Percentiles rank a stretch among this genome's conserved stretches.
These are phyloP conservation scores for Wickerhamiella azyma DNA, from an alignment of 805 yeast species.

Conservation along the genomic window DNA sequence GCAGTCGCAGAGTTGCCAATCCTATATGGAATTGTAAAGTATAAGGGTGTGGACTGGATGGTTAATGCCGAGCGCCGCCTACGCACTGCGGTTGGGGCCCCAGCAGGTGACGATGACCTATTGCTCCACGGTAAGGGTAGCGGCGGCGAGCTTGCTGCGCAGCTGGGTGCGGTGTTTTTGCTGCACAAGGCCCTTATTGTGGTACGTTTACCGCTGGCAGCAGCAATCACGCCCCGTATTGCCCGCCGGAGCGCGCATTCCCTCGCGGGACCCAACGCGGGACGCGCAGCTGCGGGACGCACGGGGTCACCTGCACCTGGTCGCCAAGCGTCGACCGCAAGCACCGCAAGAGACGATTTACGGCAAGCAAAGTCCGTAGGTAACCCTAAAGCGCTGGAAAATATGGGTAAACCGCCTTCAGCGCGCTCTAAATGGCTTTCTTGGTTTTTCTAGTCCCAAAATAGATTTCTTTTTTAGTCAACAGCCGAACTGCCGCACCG, in stretches of 20 bases:
- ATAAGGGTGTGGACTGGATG: constrained; percentile 1
- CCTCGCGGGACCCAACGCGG: background rate
- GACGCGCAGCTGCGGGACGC: background rate
- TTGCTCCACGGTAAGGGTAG: background rate
- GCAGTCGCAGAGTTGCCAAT: constrained; percentile 4
- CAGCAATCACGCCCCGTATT: background rate
- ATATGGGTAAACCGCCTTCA: constrained; percentile 2
- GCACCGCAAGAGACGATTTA: background rate
- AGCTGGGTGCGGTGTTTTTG: background rate
- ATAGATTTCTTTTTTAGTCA: background rate
- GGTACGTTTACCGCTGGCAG: background rate
- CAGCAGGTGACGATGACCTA: background rate
- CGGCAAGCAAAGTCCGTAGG: background rate
- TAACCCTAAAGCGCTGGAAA: background rate
- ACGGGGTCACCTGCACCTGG: background rate
- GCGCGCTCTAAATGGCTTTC: constrained; percentile 2
- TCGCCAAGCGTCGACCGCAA: background rate
- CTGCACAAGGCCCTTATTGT: constrained; percentile 4
- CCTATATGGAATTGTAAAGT: background rate
- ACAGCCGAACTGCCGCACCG: too few species aligned
- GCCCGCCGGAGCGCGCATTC: background rate
- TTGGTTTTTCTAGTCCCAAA: constrained; percentile 1
- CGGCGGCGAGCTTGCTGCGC: background rate
- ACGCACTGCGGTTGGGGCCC: background rate
- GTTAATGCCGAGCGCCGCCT: background rate